Percentiles rank a stretch among this genome's conserved stretches.
phyloP scores from a whole-genome alignment of 1,284 basidiomycete genomes.

The Pseudozyma tsukubaensis region DNA sequence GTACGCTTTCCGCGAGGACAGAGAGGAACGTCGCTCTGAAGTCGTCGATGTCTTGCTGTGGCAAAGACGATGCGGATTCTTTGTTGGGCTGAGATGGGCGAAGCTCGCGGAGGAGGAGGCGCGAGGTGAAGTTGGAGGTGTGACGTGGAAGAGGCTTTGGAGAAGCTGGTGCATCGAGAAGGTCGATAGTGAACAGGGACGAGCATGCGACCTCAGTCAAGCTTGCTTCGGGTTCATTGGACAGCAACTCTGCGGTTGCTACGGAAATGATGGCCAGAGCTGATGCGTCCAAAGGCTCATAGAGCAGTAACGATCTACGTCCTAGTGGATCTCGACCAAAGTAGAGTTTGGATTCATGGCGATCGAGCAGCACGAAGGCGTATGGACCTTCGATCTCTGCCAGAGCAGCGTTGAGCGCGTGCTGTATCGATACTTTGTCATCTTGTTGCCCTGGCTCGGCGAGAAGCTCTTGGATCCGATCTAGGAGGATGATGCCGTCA shows the following conservation, averaged over 20 bases:
- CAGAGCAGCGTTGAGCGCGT: slow-evolving; percentile 19
- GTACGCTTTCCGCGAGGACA: slow-evolving; percentile 69
- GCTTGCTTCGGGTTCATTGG: slow-evolving; percentile 64
- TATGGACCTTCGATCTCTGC: slow-evolving; percentile 60
- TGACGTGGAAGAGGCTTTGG: slow-evolving; percentile 3
- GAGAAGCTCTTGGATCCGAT: slow-evolving; percentile 26
- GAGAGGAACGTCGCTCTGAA: slow-evolving; percentile 62
- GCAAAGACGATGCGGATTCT: not conserved
- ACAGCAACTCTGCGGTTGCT: slow-evolving; percentile 72
- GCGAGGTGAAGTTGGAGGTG: slow-evolving; percentile 12
- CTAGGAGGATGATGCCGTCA: slow-evolving; percentile 50
- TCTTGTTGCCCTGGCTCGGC: not conserved
- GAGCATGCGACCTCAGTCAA: slow-evolving; percentile 76
- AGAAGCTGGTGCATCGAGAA: slow-evolving; percentile 55
- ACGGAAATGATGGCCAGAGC: slow-evolving; percentile 77
- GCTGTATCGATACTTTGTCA: not conserved
- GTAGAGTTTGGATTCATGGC: slow-evolving; percentile 72
- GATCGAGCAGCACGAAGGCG: slow-evolving; percentile 60
- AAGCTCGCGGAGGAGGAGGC: slow-evolving; percentile 29
- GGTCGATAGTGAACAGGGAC: slow-evolving; percentile 74
- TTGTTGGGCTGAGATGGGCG: slow-evolving; percentile 1
- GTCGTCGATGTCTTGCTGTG: not conserved
- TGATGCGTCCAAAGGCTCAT: slow-evolving; percentile 72
- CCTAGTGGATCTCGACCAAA: slow-evolving; percentile 91
- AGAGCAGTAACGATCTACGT: slow-evolving; percentile 83